Percentiles rank a stretch among this genome's conserved stretches.
Conservation (phyloP, 129 eudicot genomes). For the Daucus carota region DH1_v3.0 NC_030384.2:38090501-38091000, state of each 20-base stretch:
- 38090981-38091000: constrained; percentile 12
- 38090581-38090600: background rate
- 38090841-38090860: background rate
- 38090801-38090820: constrained; percentile 6
- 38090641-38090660: background rate
- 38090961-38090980: background rate
- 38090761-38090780: background rate
- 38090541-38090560: too few species aligned
- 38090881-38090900: background rate
- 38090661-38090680: background rate
- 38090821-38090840: constrained; percentile 8
- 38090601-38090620: background rate
- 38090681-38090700: background rate
- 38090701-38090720: constrained; percentile 3
- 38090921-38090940: constrained; percentile 2
- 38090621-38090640: background rate
- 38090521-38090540: too few species aligned
- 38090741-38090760: background rate
- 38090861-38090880: background rate
- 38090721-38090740: constrained; percentile 4
- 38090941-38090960: background rate
- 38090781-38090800: constrained; percentile 8
- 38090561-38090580: background rate
- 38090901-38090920: constrained; percentile 7
- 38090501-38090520: too few species aligned